Evolutionary conservation across 352 stramenopile genomes (phyloP).

Genomic region (Blastocystis sp.): DNA sequence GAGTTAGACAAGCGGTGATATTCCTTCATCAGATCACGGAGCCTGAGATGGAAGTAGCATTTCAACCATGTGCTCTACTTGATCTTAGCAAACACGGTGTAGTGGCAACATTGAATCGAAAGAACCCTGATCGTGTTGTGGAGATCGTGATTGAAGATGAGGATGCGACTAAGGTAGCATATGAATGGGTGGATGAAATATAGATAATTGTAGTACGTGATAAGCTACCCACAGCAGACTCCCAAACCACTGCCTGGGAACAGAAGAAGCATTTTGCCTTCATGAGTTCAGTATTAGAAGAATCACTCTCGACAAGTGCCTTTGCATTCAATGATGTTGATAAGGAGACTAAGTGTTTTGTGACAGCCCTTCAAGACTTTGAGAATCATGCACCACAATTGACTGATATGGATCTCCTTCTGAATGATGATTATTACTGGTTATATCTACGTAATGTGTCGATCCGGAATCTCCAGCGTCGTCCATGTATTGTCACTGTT

Average conservation of each 20-base stretch:
- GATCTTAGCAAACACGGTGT: background rate
- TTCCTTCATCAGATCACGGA: constrained; percentile 13
- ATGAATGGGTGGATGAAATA: too few species aligned
- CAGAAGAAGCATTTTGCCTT: background rate
- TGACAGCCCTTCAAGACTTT: constrained; percentile 3
- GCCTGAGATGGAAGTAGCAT: background rate
- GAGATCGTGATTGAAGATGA: constrained; percentile 19
- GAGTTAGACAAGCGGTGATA: background rate
- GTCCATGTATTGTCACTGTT: background rate
- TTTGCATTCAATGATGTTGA: background rate
- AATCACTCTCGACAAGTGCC: background rate
- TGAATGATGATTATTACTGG: constrained; percentile 62
- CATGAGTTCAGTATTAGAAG: background rate
- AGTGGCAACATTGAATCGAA: background rate
- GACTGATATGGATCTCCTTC: constrained; percentile 7
- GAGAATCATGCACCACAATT: background rate
- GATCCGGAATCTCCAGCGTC: constrained; percentile 12
- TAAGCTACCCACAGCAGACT: background rate
- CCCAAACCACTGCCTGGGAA: background rate
- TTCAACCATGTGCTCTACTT: background rate
- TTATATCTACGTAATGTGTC: background rate
- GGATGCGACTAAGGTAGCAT: background rate
- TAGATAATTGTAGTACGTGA: constrained; percentile 4
- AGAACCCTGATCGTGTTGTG: background rate
- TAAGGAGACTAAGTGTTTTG: background rate